A percentile compares a stretch with the other conserved stretches of the same genome.
Evolutionary conservation across 2,329 filamentous ascomycete genomes (phyloP).

Genomic region (Fusarium brevicatenulatum): DNA sequence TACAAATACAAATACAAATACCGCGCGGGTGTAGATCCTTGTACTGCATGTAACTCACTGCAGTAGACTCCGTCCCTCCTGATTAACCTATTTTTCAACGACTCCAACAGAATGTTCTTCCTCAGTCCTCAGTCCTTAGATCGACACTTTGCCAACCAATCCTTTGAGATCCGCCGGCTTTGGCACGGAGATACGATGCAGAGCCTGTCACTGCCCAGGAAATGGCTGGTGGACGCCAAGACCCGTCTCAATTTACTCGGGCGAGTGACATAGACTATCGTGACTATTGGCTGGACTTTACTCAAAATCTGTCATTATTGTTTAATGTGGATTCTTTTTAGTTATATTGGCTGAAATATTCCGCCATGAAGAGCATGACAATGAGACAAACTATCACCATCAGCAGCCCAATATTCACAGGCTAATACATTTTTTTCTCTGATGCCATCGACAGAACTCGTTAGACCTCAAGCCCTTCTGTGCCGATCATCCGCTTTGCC

Average conservation of each 20-base stretch:
- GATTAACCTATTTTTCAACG: not conserved
- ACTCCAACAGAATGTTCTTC: not conserved
- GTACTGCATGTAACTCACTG: not conserved
- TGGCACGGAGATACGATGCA: slow-evolving; percentile 36
- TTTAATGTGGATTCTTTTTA: slow-evolving; percentile 5
- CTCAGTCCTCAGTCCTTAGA: not conserved
- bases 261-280: slow-evolving; percentile 22
- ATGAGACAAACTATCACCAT: not conserved
- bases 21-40: not conserved
- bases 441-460: not conserved
- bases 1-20: not conserved
- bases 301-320: not conserved
- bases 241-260: not conserved
- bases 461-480: slow-evolving; percentile 8
- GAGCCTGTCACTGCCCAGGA: slow-evolving; percentile 11
- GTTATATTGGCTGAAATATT: not conserved
- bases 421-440: not conserved
- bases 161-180: slow-evolving; percentile 28
- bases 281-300: slow-evolving; percentile 12
- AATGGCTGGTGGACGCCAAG: not conserved
- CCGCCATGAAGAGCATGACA: not conserved
- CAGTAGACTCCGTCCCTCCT: too few relatives aligned
- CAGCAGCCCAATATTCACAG: not conserved
- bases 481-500: slow-evolving; percentile 40
- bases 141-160: not conserved